A percentile compares a stretch with the other conserved stretches of the same genome.
These are phyloP conservation scores for Citrus maxima DNA, from an alignment of 345 rosid genomes.

Conservation along the genomic window DNA sequence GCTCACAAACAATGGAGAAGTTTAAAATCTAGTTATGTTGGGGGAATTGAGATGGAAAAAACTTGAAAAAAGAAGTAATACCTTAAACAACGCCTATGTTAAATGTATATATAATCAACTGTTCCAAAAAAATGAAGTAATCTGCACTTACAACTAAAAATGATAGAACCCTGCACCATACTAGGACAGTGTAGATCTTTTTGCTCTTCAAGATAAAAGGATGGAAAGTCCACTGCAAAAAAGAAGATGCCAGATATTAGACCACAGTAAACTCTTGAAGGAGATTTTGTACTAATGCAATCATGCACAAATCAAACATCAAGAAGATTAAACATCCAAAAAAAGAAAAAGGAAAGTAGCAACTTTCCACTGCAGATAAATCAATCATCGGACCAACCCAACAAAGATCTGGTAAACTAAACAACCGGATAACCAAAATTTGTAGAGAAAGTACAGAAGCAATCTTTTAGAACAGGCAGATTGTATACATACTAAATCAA, in stretches of 20 bases:
- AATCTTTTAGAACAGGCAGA: background rate
- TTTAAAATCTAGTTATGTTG: background rate
- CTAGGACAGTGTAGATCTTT: slow-evolving; percentile 89
- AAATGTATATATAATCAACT: background rate
- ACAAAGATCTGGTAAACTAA: background rate
- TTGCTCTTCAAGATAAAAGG: slow-evolving; percentile 94
- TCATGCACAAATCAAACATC: background rate
- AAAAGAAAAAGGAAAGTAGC: background rate
- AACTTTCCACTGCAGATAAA: background rate
- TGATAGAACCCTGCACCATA: slow-evolving; percentile 98
- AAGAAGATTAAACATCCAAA: background rate
- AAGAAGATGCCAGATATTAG: slow-evolving; percentile 1
- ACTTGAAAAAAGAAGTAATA: background rate
- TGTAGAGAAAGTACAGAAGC: background rate
- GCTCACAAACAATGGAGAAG: background rate
- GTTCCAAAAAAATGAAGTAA: background rate
- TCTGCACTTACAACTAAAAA: slow-evolving; percentile 82
- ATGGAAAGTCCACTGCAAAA: slow-evolving; percentile 98
- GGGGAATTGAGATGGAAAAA: background rate
- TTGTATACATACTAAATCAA: background rate
- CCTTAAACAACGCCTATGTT: background rate
- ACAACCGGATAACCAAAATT: background rate
- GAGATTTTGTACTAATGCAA: background rate
- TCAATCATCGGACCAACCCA: background rate
- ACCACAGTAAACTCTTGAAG: background rate